phyloP scores from a whole-genome alignment of 805 yeast genomes.

The Cephaloascus albidus region DNA sequence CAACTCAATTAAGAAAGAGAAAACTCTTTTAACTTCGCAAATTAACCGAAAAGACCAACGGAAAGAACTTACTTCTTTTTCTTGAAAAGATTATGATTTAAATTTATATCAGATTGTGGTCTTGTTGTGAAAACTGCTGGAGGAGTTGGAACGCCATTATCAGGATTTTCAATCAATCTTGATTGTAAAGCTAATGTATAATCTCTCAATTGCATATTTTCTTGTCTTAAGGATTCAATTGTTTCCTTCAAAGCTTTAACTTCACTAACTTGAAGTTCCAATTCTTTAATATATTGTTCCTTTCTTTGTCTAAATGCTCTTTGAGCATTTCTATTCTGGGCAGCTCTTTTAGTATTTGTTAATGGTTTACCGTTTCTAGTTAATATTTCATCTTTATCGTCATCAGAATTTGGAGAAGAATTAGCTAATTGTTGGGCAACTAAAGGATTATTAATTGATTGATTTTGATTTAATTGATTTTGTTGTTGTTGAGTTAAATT shows the following conservation, averaged over 20 bases:
- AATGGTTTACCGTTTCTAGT: slow-evolving; percentile 27
- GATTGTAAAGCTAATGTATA: slow-evolving; percentile 64
- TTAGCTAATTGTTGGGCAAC: slow-evolving; percentile 1
- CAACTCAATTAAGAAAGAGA: too few relatives aligned
- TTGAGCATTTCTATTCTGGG: slow-evolving; percentile 88
- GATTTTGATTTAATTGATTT: slow-evolving; percentile 5
- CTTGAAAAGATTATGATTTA: not conserved
- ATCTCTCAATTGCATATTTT: slow-evolving; percentile 64
- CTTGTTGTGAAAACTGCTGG: slow-evolving; percentile 13
- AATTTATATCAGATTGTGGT: not conserved
- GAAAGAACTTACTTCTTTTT: not conserved
- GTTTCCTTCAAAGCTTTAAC: slow-evolving; percentile 54
- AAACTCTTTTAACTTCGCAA: too few relatives aligned
- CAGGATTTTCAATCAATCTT: slow-evolving; percentile 46
- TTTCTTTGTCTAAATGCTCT: slow-evolving; percentile 82
- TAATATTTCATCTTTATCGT: slow-evolving; percentile 3
- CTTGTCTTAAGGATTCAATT: slow-evolving; percentile 57
- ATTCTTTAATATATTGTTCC: slow-evolving; percentile 71
- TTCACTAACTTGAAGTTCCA: slow-evolving; percentile 62
- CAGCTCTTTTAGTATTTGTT: slow-evolving; percentile 73
- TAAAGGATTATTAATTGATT: slow-evolving; percentile 7
- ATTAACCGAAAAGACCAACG: too few relatives aligned
- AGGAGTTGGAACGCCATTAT: slow-evolving; percentile 33
- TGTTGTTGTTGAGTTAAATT: slow-evolving; percentile 5
- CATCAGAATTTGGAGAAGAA: slow-evolving; percentile 4